A percentile compares a stretch with the other conserved stretches of the same genome.
Evolutionary conservation across 2,329 filamentous ascomycete genomes (phyloP).

Genomic region (Clarireedia monteithiana): DNA sequence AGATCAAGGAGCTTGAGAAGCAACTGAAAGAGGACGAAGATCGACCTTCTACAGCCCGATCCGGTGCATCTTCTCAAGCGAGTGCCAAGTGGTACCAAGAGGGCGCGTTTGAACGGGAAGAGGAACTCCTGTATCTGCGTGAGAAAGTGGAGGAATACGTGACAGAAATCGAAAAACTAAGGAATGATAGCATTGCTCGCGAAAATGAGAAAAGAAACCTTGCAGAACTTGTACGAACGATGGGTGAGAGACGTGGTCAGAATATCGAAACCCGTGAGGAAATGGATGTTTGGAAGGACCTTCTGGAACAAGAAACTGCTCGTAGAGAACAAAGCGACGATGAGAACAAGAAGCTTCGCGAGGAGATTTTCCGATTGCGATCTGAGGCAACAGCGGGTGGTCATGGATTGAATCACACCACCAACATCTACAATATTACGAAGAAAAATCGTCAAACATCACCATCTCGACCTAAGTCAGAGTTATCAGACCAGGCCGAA

Average conservation of each 20-base stretch:
- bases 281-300: slow-evolving; percentile 87
- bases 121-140: slow-evolving; percentile 76
- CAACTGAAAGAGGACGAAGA: slow-evolving; percentile 60
- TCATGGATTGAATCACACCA: slow-evolving; percentile 45
- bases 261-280: slow-evolving; percentile 48
- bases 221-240: slow-evolving; percentile 67
- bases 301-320: slow-evolving; percentile 85
- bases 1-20: slow-evolving; percentile 80
- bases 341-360: slow-evolving; percentile 74
- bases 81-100: slow-evolving; percentile 50
- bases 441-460: slow-evolving; percentile 41
- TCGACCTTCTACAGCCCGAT: slow-evolving; percentile 52
- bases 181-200: slow-evolving; percentile 67
- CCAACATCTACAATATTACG: slow-evolving; percentile 59
- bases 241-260: slow-evolving; percentile 45
- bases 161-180: slow-evolving; percentile 73
- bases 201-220: slow-evolving; percentile 83
- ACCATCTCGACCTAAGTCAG: slow-evolving; percentile 41
- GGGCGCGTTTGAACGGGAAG: slow-evolving; percentile 61
- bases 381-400: slow-evolving; percentile 40
- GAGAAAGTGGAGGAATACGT: slow-evolving; percentile 82
- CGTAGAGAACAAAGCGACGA: slow-evolving; percentile 86
- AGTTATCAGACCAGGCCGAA: slow-evolving; percentile 37
- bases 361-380: slow-evolving; percentile 71
- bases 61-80: slow-evolving; percentile 47